Base-by-base conservation (phyloP, 225 moss, liverwort and hornwort species). In the Marchantia paleacea region DNA sequence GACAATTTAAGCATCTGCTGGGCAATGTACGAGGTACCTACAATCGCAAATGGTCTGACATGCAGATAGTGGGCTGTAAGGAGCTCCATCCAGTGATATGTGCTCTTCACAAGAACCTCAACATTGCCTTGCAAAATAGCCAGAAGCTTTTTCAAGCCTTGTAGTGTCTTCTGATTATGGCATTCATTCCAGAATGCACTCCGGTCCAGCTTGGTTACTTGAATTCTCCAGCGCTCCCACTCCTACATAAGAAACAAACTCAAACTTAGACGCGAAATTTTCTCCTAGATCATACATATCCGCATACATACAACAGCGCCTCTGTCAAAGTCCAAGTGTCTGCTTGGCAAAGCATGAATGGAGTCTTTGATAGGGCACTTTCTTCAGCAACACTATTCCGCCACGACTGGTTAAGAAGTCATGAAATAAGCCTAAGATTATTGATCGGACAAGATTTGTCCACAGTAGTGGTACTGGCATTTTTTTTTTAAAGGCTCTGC, bases 51-150 rank as follows among this genome's bases (percentile, higher is more conserved):
- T 8, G 95, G 95, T 73, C 91, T 89, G 82, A 95, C 94, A 78
- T 99, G 94, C 76, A 99, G 91, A 75, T 86, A 81, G 77, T 92
- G 91, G 60, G 93, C 95, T 57, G 95, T 93, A 71, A 99, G 75
- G 60, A 99, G 95, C 85, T 99, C 99, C 85, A 99, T 94, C 99
- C 99, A 99, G 30, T 99, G 92, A 70, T 91, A 90, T 31, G 99
- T 99, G 77, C 88, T 83, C 55, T 84, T 76, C 55, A 85, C 71
- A 73, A 99, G 87, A 63, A 88, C 95, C 75, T 95, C 92, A 61
- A 84, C 75, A 72, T 89, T 92, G 72, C 99, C 99, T 81, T 93
- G 91, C 77, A 94, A 80, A 72, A 99, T 87, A 70, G 94, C 91
- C 81, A 99, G 81, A 70, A 99, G 91, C 87, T 89, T 94, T 88